Percentiles rank a stretch among this genome's conserved stretches.
Conservation (phyloP, 148 eudicot genomes). For the Fallopia convolvulus region DNA sequence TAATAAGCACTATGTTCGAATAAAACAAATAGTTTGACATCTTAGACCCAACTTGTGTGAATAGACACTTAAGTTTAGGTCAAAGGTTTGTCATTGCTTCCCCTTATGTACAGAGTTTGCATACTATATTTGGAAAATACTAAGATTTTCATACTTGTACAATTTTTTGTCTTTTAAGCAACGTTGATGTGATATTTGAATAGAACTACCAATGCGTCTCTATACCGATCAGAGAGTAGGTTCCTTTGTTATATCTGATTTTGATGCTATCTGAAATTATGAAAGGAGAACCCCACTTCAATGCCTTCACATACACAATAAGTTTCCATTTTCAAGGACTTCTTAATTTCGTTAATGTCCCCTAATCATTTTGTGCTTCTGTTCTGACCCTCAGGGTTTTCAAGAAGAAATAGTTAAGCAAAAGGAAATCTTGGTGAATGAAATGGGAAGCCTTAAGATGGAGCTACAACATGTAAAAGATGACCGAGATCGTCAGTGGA, state of each 20-base stretch:
- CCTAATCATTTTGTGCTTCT: not conserved
- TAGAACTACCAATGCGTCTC: not conserved
- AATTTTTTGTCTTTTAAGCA: not conserved
- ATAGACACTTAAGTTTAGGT: not conserved
- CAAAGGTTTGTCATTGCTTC: not conserved
- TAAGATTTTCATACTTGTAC: not conserved
- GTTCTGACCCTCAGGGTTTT: conserved; percentile 32
- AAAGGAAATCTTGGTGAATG: conserved; percentile 60
- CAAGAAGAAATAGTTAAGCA: conserved; percentile 69
- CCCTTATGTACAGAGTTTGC: not conserved
- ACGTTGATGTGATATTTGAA: not conserved
- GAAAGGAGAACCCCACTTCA: not conserved
- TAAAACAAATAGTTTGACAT: not conserved
- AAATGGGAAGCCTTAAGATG: conserved; percentile 57
- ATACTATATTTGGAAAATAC: not conserved
- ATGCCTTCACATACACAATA: not conserved
- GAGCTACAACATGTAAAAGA: conserved; percentile 77
- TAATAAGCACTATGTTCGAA: not conserved
- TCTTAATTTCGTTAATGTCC: not conserved
- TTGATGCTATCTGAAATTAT: not conserved
- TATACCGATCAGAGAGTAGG: not conserved
- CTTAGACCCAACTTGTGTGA: not conserved
- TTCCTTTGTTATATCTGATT: not conserved
- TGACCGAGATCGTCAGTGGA: conserved; percentile 70
- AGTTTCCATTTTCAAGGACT: not conserved